Evolutionary conservation across 768 basidiomycete genomes (phyloP).

Genomic region (Lactarius tabidus): DNA sequence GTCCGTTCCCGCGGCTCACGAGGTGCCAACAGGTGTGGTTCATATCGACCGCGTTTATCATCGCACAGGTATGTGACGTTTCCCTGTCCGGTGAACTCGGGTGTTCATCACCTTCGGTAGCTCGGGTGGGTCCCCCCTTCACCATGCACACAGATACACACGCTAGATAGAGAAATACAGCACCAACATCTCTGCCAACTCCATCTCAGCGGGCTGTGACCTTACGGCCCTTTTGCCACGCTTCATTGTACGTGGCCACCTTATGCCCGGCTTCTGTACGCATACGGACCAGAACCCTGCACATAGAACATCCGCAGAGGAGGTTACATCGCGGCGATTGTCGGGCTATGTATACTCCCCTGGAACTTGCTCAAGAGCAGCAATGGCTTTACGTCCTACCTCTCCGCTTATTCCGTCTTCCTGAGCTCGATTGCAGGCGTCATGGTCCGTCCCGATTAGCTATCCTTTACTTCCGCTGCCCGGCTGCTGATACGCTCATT

Average conservation of each 20-base stretch:
- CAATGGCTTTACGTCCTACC: conserved; percentile 75
- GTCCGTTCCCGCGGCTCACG: conserved; percentile 20
- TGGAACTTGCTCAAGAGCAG: conserved; percentile 73
- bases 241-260: conserved; percentile 52
- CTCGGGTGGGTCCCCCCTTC: conserved; percentile 26
- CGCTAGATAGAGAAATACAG: conserved; percentile 33
- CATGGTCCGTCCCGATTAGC: conserved; percentile 46
- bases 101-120: conserved; percentile 2
- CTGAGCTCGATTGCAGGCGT: conserved; percentile 77
- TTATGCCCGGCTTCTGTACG: background rate
- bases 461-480: background rate
- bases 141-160: background rate
- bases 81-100: background rate
- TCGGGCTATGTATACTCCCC: conserved; percentile 70
- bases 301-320: conserved; percentile 75
- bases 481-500: background rate
- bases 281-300: conserved; percentile 4
- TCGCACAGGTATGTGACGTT: conserved; percentile 54
- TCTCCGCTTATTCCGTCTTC: conserved; percentile 80
- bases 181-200: conserved; percentile 80
- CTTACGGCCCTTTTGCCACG: conserved; percentile 73
- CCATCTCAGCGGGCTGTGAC: conserved; percentile 79
- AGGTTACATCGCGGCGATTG: conserved; percentile 76
- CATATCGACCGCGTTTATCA: conserved; percentile 73
- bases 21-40: conserved; percentile 55